A percentile compares a stretch with the other conserved stretches of the same genome.
These are phyloP conservation scores for Vanderwaltozyma tropicalis DNA, from an alignment of 805 yeast genomes.

Conservation along the genomic window DNA sequence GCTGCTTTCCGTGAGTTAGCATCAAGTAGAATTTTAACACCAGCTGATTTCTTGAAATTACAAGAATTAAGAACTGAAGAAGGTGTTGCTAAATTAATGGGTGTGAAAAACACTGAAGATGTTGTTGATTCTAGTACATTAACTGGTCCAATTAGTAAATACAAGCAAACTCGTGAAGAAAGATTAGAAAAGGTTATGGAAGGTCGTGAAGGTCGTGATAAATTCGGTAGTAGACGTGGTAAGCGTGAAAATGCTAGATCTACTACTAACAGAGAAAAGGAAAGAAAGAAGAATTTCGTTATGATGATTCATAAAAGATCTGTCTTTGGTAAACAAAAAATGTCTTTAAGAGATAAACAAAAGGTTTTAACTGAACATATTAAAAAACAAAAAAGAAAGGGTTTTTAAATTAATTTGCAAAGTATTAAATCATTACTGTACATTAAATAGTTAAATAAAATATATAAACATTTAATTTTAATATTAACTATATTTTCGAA, in stretches of 20 bases:
- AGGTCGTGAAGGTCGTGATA: conserved; percentile 88
- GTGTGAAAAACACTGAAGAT: conserved; percentile 60
- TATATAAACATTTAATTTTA: background rate
- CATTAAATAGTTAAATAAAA: background rate
- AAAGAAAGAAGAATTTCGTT: conserved; percentile 95
- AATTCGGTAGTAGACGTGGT: conserved; percentile 82
- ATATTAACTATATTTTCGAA: background rate
- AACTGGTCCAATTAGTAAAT: conserved; percentile 54
- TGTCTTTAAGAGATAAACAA: conserved; percentile 86
- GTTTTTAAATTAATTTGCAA: conserved; percentile 31
- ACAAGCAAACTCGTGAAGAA: conserved; percentile 83
- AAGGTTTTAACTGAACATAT: conserved; percentile 78
- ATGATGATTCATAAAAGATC: conserved; percentile 96
- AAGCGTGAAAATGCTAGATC: conserved; percentile 67
- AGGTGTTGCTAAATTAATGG: conserved; percentile 73
- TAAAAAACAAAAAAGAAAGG: conserved; percentile 83
- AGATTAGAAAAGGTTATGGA: conserved; percentile 77
- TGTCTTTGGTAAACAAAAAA: conserved; percentile 87
- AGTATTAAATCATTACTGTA: background rate
- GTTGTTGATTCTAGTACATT: conserved; percentile 69
- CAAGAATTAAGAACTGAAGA: conserved; percentile 80
- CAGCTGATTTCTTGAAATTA: conserved; percentile 94
- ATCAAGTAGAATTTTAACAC: conserved; percentile 76
- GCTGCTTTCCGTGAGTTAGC: conserved; percentile 45
- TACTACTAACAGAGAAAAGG: conserved; percentile 92